Percentiles rank a stretch among this genome's conserved stretches.
phyloP scores from a whole-genome alignment of 352 stramenopile species.

The Globisporangium paroecandrum region DNA sequence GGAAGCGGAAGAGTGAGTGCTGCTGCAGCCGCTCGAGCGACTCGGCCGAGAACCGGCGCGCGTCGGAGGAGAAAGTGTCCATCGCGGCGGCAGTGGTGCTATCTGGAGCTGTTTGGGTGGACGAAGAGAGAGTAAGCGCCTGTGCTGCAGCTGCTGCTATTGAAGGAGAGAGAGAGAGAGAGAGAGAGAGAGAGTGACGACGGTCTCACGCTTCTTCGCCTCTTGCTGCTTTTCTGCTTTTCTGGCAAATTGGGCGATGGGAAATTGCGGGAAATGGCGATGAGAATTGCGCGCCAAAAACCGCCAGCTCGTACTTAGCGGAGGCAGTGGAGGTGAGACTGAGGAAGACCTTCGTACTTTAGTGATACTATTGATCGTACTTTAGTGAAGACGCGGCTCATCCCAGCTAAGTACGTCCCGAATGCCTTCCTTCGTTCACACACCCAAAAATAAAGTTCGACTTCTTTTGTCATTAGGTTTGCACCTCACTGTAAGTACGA shows the following conservation, averaged over 20 bases:
- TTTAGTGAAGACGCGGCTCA: no score
- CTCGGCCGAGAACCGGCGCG: conserved; percentile 11
- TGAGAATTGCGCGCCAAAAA: no score
- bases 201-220: neutral
- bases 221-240: neutral
- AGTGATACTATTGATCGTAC: no score
- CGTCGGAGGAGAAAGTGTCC: neutral
- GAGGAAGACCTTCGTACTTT: no score
- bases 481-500: no score
- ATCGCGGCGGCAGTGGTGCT: neutral
- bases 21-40: conserved; percentile 31
- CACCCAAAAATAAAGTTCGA: no score
- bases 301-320: no score
- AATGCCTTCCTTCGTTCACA: no score
- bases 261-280: neutral
- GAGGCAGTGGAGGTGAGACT: no score
- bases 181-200: neutral
- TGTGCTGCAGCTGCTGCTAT: neutral
- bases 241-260: neutral
- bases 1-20: conserved; percentile 69
- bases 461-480: no score
- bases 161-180: neutral
- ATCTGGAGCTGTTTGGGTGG: neutral
- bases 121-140: no score
- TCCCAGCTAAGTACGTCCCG: no score